phyloP scores from a whole-genome alignment of 768 basidiomycete species.

The Saitozyma sp. region DNA sequence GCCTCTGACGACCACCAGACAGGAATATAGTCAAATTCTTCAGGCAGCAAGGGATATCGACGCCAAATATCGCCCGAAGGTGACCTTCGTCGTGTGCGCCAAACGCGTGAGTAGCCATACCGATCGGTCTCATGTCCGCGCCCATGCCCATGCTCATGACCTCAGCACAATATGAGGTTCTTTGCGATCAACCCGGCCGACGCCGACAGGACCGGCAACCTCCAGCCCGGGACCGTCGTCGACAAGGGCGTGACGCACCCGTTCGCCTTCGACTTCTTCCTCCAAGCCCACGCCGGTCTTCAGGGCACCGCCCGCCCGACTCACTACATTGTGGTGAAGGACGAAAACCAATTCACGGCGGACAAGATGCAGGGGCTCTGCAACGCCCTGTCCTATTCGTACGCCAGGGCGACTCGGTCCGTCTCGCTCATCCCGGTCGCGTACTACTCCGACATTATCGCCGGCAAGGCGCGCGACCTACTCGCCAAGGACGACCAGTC shows the following conservation, averaged over 20 bases:
- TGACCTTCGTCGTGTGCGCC: conserved; percentile 49
- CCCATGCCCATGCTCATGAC: background rate
- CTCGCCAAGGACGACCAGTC: conserved; percentile 25
- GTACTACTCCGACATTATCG: conserved; percentile 30
- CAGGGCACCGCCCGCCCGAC: conserved; percentile 49
- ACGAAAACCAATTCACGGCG: conserved; percentile 33
- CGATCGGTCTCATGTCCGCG: background rate
- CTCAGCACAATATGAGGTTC: conserved; percentile 50
- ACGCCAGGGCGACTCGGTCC: conserved; percentile 40
- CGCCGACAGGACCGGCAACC: conserved; percentile 43
- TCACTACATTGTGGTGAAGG: conserved; percentile 37
- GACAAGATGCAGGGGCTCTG: conserved; percentile 37
- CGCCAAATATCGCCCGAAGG: conserved; percentile 45
- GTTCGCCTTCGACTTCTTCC: conserved; percentile 51
- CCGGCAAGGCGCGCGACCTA: conserved; percentile 20
- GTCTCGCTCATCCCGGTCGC: conserved; percentile 36
- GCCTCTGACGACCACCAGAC: background rate
- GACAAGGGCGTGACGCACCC: conserved; percentile 46
- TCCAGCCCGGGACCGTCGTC: conserved; percentile 46
- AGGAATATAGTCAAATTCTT: conserved; percentile 39
- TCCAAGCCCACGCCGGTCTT: conserved; percentile 49
- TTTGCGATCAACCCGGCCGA: conserved; percentile 35
- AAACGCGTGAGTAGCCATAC: conserved; percentile 30
- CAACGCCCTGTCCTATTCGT: conserved; percentile 37
- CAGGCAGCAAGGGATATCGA: conserved; percentile 29